Base-by-base conservation (phyloP, 1,284 basidiomycete species). In the Puccinia novopanici region DNA sequence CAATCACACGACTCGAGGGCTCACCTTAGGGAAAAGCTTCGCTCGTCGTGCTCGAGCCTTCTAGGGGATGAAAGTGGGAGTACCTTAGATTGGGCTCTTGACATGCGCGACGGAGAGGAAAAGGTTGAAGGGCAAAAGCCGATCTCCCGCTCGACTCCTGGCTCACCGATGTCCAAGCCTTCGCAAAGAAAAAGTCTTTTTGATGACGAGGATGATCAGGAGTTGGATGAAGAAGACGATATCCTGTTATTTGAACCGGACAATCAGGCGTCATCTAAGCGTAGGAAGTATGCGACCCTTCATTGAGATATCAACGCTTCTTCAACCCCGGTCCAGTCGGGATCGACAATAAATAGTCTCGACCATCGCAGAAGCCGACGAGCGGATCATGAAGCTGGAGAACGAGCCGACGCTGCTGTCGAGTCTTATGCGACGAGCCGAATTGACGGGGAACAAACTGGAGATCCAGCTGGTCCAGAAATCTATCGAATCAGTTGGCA, bases 381-480 rank as follows among this genome's bases (percentile, higher is more conserved):
- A 90, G 59, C 92, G 93, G 82, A 90, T 97, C 70, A 87, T 88
- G 10, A 92, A 92, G 83, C 87, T 95, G 10, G 89, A 91, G 83
- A 89, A 90, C 1, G 96, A 98, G 84, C 91, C 93, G 75, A 87
- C 89, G 24, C 92, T 95, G 86, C 89, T 99, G 17, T 91, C 92
- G 81, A 92, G 91, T 0, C 88, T 98, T 45, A 92, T 97, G 83
- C 91, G 92, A 82, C 95, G 96, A 85, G 96, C 96, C 0, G 96
- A 98, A 84, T 87, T 98, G 59, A 94, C 93, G 0, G 96, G 95
- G 0, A 93, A 94, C 84, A 90, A 89, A 1, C 90, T 92, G 83
- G 95, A 98, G 86, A 89, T 95, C 34, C 90, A 89, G 77, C 89
- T 98, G 27, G 89, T 98, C 67, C 89, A 88, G 71, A 92, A 90